Conservation (phyloP, 129 eudicot genomes). For the Centrapalus pauciflorus region DNA sequence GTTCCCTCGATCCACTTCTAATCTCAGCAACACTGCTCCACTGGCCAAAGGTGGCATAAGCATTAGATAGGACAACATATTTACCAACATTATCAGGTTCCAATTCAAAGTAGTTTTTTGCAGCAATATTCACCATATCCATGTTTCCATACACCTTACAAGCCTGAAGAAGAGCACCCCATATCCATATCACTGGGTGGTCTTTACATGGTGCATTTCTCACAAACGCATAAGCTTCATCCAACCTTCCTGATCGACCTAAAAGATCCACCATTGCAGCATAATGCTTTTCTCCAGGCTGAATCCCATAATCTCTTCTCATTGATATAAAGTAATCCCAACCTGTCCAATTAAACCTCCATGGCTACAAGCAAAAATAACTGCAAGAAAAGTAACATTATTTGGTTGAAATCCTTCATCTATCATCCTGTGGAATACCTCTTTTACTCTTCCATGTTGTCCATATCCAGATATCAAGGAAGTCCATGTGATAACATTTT, state of each 20-base stretch:
- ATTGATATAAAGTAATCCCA: slow-evolving; percentile 59
- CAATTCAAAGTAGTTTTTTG: slow-evolving; percentile 63
- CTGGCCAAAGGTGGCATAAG: slow-evolving; percentile 72
- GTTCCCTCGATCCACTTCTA: slow-evolving; percentile 65
- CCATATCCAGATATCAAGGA: slow-evolving; percentile 87
- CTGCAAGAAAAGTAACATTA: slow-evolving; percentile 79
- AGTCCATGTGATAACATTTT: slow-evolving; percentile 84
- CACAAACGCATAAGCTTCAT: slow-evolving; percentile 72
- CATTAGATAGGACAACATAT: slow-evolving; percentile 75
- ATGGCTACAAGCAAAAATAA: slow-evolving; percentile 88
- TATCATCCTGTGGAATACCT: slow-evolving; percentile 66
- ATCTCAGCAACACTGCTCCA: slow-evolving; percentile 79
- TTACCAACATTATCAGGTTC: slow-evolving; percentile 84
- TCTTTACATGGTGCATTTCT: slow-evolving; percentile 57
- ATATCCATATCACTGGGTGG: slow-evolving; percentile 80
- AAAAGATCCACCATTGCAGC: slow-evolving; percentile 88
- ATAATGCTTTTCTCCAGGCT: slow-evolving; percentile 71
- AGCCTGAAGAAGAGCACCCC: slow-evolving; percentile 96
- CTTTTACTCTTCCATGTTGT: slow-evolving; percentile 61
- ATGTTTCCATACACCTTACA: slow-evolving; percentile 72
- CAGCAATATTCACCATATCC: slow-evolving; percentile 69
- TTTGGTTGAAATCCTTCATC: slow-evolving; percentile 76
- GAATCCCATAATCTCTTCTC: slow-evolving; percentile 62
- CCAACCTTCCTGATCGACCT: slow-evolving; percentile 83
- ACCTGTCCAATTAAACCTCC: slow-evolving; percentile 71